These are phyloP conservation scores for Trichosanthes truncata DNA, from an alignment of 306 rosid genomes.

Conservation along the genomic window DNA sequence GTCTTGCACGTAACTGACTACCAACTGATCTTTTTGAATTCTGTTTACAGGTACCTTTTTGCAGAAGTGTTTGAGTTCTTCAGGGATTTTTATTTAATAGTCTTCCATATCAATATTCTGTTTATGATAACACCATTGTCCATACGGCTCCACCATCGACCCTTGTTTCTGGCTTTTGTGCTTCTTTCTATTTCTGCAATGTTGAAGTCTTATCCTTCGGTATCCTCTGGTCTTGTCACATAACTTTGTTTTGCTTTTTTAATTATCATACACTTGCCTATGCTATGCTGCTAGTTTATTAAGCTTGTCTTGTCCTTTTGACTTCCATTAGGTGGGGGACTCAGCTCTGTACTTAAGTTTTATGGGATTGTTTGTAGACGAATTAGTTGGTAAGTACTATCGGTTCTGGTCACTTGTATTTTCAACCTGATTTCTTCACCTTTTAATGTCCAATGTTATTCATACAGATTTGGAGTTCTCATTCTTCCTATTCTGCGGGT, in stretches of 20 bases:
- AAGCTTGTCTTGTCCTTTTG: slow-evolving; percentile 13
- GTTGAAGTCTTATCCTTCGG: slow-evolving; percentile 91
- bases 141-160: slow-evolving; percentile 74
- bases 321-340: slow-evolving; percentile 65
- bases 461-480: slow-evolving; percentile 84
- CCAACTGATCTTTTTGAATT: slow-evolving; percentile 10
- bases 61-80: slow-evolving; percentile 93
- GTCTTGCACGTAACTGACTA: neutral
- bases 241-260: neutral
- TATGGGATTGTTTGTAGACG: slow-evolving; percentile 80
- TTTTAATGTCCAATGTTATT: slow-evolving; percentile 24
- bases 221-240: slow-evolving; percentile 13
- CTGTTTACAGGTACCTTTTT: slow-evolving; percentile 71
- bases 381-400: slow-evolving; percentile 47
- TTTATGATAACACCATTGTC: slow-evolving; percentile 82
- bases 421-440: slow-evolving; percentile 6
- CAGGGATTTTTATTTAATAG: slow-evolving; percentile 77
- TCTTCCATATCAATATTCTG: slow-evolving; percentile 75
- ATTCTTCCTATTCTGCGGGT: slow-evolving; percentile 78
- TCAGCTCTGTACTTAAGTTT: slow-evolving; percentile 75
- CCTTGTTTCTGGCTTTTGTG: slow-evolving; percentile 80
- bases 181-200: slow-evolving; percentile 55
- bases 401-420: neutral
- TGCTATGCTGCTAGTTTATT: neutral
- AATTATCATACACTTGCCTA: neutral